Evolutionary conservation across 139 green algal species (phyloP).

Genomic region (Asterochloris sp.): DNA sequence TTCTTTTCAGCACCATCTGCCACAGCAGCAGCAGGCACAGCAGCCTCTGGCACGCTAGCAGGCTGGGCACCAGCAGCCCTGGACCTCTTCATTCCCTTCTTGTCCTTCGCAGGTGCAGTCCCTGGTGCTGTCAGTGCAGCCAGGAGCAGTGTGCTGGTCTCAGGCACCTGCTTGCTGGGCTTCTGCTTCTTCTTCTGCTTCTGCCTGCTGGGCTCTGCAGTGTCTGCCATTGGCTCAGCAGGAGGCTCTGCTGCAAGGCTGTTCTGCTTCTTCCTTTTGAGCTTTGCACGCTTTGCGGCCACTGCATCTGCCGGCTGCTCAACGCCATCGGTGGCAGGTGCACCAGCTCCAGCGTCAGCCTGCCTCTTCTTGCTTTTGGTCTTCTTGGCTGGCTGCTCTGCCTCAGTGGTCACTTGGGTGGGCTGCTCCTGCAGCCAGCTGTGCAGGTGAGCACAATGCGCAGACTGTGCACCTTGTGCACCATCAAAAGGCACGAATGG

Average conservation of each 20-base stretch:
- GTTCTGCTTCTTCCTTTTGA: conserved; percentile 10
- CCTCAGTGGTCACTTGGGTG: no score
- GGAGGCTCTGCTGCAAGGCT: neutral
- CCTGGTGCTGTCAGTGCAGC: neutral
- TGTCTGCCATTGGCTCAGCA: neutral
- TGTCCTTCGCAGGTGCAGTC: conserved; percentile 6
- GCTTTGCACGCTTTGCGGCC: neutral
- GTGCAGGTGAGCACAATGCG: no score
- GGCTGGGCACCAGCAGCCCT: conserved; percentile 7
- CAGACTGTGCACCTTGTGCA: no score
- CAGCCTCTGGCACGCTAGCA: neutral
- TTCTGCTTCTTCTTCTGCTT: conserved; percentile 13
- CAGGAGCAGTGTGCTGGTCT: neutral
- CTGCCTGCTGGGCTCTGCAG: neutral
- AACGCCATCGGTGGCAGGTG: neutral
- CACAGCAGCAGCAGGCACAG: no score
- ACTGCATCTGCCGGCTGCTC: no score
- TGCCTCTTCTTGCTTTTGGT: neutral
- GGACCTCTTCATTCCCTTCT: conserved; percentile 21
- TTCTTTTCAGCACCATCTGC: neutral
- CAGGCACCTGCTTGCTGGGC: neutral
- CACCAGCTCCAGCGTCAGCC: neutral
- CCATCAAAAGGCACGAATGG: no score
- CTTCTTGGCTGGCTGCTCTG: no score
- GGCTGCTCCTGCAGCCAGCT: no score